These are phyloP conservation scores for Solanum etuberosum DNA, from an alignment of 257 asterid genomes.

Conservation along the genomic window DNA sequence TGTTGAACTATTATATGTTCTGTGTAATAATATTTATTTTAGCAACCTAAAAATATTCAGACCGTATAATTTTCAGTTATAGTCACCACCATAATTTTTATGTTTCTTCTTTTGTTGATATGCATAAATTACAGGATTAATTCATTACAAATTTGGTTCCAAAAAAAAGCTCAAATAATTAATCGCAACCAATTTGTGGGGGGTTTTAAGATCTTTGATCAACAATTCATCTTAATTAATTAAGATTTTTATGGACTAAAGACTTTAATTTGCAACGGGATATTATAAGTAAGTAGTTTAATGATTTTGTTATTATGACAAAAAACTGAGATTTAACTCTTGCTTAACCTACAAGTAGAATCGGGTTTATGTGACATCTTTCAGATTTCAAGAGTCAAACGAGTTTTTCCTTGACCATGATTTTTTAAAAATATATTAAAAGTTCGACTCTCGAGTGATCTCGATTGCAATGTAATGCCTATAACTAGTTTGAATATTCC, in stretches of 20 bases:
- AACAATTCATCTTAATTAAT: neutral
- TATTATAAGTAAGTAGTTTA: neutral
- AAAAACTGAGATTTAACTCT: neutral
- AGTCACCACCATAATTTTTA: no score
- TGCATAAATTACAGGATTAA: neutral
- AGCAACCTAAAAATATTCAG: no score
- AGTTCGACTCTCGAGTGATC: neutral
- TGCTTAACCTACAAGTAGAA: neutral
- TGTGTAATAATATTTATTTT: no score
- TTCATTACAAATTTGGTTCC: neutral
- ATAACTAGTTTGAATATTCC: no score
- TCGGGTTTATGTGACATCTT: neutral
- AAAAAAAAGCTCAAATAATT: neutral
- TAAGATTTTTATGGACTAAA: neutral
- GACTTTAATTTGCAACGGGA: neutral
- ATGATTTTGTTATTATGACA: neutral
- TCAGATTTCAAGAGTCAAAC: neutral
- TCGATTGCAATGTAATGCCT: neutral
- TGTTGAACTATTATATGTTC: no score
- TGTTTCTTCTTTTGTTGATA: neutral
- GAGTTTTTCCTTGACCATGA: no score
- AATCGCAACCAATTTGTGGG: neutral
- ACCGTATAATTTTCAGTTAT: no score
- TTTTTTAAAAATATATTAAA: no score
- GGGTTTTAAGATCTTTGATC: neutral